Percentiles rank a stretch among this genome's conserved stretches.
Evolutionary conservation across 768 basidiomycete genomes (phyloP).

Genomic region (Lyophyllum atratum): DNA sequence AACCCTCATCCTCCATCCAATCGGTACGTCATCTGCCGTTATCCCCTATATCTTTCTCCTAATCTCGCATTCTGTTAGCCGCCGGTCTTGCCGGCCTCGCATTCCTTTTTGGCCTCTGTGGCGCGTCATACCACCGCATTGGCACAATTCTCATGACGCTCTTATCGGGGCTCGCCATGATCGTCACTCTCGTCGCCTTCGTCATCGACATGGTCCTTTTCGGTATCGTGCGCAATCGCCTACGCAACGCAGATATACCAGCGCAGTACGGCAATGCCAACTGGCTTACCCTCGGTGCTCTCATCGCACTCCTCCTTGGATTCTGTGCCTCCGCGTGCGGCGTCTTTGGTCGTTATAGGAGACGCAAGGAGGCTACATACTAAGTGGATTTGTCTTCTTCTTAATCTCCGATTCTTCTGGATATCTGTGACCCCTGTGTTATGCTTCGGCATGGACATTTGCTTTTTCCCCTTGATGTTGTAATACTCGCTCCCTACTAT

Average conservation of each 20-base stretch:
- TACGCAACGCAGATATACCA: constrained; percentile 45
- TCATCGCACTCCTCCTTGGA: constrained; percentile 64
- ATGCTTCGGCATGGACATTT: too few relatives aligned
- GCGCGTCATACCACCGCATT: constrained; percentile 60
- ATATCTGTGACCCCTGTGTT: too few relatives aligned
- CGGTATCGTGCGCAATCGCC: constrained; percentile 62
- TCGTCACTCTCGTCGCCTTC: constrained; percentile 69
- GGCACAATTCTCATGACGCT: constrained; percentile 83
- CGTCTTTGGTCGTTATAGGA: constrained; percentile 66
- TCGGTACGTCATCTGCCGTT: constrained; percentile 47
- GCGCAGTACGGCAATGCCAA: constrained; percentile 78
- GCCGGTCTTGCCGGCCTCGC: constrained; percentile 68
- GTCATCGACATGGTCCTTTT: constrained; percentile 83
- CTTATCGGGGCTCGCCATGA: constrained; percentile 60
- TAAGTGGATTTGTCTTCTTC: too few relatives aligned
- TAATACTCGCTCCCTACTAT: too few relatives aligned
- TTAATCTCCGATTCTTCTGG: too few relatives aligned
- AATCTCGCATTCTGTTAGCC: constrained; percentile 32
- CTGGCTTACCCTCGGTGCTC: constrained; percentile 80
- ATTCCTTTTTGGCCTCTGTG: constrained; percentile 69
- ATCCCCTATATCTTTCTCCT: constrained; percentile 1
- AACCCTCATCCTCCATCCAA: constrained; percentile 77
- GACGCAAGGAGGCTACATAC: constrained; percentile 30
- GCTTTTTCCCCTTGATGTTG: too few relatives aligned
- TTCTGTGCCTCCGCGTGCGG: constrained; percentile 70